Conservation (phyloP, 257 asterid species). For the Gentiana macrophylla region DNA sequence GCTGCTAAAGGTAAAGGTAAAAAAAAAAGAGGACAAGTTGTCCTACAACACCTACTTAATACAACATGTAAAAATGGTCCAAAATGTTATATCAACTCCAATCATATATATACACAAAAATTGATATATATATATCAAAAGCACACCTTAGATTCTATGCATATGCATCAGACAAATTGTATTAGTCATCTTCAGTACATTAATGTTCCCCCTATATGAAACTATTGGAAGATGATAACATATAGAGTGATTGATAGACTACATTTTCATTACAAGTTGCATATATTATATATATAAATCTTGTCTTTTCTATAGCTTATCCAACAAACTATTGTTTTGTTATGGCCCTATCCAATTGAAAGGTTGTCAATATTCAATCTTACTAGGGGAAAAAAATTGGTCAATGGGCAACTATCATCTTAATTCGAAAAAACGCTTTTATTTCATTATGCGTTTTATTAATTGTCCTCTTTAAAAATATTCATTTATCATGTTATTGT, state of each 20-base stretch:
- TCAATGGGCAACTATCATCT: too few relatives aligned
- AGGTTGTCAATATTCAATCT: too few relatives aligned
- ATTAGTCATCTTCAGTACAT: neutral
- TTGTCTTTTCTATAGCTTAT: conserved; percentile 5
- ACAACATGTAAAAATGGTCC: neutral
- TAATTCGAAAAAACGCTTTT: too few relatives aligned
- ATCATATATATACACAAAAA: too few relatives aligned
- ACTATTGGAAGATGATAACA: neutral
- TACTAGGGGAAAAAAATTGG: too few relatives aligned
- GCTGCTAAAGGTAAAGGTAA: too few relatives aligned
- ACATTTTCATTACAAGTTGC: conserved; percentile 7
- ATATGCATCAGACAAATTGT: neutral
- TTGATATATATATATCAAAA: neutral
- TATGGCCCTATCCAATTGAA: too few relatives aligned
- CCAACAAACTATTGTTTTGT: too few relatives aligned
- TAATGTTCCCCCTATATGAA: neutral
- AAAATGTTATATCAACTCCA: neutral
- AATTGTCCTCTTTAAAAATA: too few relatives aligned
- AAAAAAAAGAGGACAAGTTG: conserved; percentile 3
- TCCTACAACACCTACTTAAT: conserved; percentile 1
- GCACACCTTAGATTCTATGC: neutral
- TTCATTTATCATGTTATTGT: too few relatives aligned
- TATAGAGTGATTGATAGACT: neutral
- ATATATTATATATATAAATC: neutral
- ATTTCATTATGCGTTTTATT: too few relatives aligned